phyloP scores from a whole-genome alignment of 345 rosid genomes.

The Sisymbrium altissimum region DNA sequence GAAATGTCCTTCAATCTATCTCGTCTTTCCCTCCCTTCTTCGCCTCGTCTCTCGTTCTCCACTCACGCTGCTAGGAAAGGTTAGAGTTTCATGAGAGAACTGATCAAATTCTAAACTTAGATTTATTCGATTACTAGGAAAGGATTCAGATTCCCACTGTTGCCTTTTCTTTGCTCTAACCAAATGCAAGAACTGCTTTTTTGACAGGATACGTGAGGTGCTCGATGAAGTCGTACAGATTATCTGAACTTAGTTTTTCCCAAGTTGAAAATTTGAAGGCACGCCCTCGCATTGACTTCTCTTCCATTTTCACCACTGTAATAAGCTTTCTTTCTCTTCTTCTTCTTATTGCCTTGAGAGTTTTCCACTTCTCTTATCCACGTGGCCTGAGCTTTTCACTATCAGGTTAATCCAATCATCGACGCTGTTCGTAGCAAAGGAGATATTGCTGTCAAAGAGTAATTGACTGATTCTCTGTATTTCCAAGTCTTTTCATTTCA shows the following conservation, averaged over 20 bases:
- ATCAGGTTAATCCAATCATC: slow-evolving; percentile 70
- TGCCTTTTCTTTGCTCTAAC: background rate
- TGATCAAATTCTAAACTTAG: too few species aligned
- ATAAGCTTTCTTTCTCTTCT: slow-evolving; percentile 27
- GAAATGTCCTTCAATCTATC: slow-evolving; percentile 25
- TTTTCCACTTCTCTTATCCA: background rate
- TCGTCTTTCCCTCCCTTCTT: slow-evolving; percentile 21
- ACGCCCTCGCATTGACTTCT: slow-evolving; percentile 81
- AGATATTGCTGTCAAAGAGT: slow-evolving; percentile 86
- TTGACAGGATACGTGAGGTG: slow-evolving; percentile 40
- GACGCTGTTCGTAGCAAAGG: slow-evolving; percentile 74
- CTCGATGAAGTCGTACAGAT: slow-evolving; percentile 75
- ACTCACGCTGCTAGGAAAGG: slow-evolving; percentile 19
- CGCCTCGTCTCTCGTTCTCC: slow-evolving; percentile 23
- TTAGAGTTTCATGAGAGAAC: background rate
- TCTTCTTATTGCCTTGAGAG: background rate
- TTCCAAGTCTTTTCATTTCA: background rate
- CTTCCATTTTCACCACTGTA: slow-evolving; percentile 63
- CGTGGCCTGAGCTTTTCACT: background rate
- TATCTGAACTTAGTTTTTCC: slow-evolving; percentile 54
- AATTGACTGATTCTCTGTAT: slow-evolving; percentile 25
- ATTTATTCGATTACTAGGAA: background rate
- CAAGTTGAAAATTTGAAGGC: slow-evolving; percentile 65
- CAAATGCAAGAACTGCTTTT: background rate
- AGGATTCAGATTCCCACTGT: background rate